These are phyloP conservation scores for Mentha longifolia DNA, from an alignment of 257 asterid species.

Conservation along the genomic window DNA sequence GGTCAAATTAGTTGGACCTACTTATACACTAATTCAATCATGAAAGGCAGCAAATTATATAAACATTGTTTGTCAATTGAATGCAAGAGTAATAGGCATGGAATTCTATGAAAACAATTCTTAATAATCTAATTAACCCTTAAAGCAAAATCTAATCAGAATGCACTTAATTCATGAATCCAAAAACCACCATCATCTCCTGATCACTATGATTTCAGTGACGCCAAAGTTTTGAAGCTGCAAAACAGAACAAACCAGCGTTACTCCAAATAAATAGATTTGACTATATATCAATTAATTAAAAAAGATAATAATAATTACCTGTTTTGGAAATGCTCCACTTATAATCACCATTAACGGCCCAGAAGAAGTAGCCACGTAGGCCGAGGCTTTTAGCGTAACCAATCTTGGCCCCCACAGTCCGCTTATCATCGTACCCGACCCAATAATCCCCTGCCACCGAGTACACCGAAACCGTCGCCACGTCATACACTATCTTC, in stretches of 20 bases:
- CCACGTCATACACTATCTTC: constrained; percentile 53
- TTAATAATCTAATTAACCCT: background rate
- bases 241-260: constrained; percentile 18
- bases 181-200: background rate
- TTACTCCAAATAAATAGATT: background rate
- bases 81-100: background rate
- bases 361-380: constrained; percentile 88
- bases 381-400: constrained; percentile 57
- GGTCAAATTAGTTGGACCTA: no score
- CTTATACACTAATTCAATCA: no score
- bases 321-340: constrained; percentile 67
- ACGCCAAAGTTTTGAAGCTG: constrained; percentile 56
- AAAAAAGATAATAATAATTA: constrained; percentile 8
- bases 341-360: constrained; percentile 60
- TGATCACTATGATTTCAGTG: constrained; percentile 17
- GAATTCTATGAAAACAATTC: background rate
- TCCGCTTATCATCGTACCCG: constrained; percentile 67
- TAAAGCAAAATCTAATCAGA: background rate
- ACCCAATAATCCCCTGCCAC: constrained; percentile 69
- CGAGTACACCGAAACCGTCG: constrained; percentile 64
- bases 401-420: constrained; percentile 45
- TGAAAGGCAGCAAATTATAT: no score
- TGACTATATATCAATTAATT: background rate
- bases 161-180: background rate
- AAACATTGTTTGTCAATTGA: no score